Percentiles rank a stretch among this genome's conserved stretches.
Conservation (phyloP, 305 asterid genomes). For the Fraxinus nigra region DNA sequence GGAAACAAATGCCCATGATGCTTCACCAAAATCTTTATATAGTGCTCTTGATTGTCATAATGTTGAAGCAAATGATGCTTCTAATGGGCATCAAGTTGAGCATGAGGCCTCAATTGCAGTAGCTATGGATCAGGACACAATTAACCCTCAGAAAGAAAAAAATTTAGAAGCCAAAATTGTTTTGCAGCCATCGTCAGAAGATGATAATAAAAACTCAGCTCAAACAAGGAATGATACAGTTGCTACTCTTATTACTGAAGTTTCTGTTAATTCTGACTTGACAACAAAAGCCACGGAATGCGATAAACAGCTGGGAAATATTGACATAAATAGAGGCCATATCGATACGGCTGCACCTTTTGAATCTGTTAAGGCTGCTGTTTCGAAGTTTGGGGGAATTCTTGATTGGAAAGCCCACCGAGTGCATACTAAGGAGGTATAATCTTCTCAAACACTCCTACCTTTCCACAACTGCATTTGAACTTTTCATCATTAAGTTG, state of each 20-base stretch:
- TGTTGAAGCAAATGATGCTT: slow-evolving; percentile 16
- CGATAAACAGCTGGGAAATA: slow-evolving; percentile 28
- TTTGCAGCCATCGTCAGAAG: slow-evolving; percentile 35
- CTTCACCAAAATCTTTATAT: slow-evolving; percentile 15
- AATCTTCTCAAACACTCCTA: not conserved
- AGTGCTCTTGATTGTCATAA: not conserved
- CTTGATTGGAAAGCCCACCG: slow-evolving; percentile 99
- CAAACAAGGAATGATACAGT: slow-evolving; percentile 29
- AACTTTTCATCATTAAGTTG: not conserved
- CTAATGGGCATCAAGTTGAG: slow-evolving; percentile 29
- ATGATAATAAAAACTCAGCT: slow-evolving; percentile 29
- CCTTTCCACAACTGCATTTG: not conserved
- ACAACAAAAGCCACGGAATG: slow-evolving; percentile 20
- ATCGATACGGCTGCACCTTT: slow-evolving; percentile 87
- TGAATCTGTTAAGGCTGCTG: slow-evolving; percentile 93
- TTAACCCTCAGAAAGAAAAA: slow-evolving; percentile 21
- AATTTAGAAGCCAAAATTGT: slow-evolving; percentile 24
- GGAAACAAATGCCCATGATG: slow-evolving; percentile 24
- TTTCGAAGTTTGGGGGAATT: slow-evolving; percentile 92
- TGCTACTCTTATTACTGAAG: slow-evolving; percentile 34
- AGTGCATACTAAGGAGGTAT: slow-evolving; percentile 86
- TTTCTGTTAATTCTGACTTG: slow-evolving; percentile 31
- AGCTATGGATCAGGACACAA: not conserved
- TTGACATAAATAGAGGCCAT: slow-evolving; percentile 33
- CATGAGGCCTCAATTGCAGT: slow-evolving; percentile 6